Conservation (phyloP, 73 alveolate genomes). For the Tetrahymena borealis region DNA sequence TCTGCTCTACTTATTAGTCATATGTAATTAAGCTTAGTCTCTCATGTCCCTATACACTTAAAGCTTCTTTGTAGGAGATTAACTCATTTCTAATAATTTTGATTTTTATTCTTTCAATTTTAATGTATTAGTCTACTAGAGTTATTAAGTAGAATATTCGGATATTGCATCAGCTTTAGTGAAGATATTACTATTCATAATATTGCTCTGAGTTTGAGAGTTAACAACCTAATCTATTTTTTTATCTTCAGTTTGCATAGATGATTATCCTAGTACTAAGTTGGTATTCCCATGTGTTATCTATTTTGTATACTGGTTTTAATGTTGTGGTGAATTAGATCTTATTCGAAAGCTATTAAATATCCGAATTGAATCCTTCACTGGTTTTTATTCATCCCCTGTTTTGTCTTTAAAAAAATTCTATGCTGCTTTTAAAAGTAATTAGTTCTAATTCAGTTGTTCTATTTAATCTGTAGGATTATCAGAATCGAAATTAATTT, state of each 20-base stretch:
- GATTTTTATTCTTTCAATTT: not conserved
- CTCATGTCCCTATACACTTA: not conserved
- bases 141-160: not conserved
- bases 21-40: not conserved
- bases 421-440: not conserved
- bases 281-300: not conserved
- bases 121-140: not conserved
- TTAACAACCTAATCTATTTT: not conserved
- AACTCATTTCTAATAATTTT: not conserved
- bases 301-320: not conserved
- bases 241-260: not conserved
- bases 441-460: not conserved
- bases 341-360: not conserved
- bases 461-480: not conserved
- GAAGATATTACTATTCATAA: not conserved
- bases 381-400: not conserved
- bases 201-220: not conserved
- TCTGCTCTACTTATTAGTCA: not conserved
- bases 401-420: not conserved
- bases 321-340: not conserved
- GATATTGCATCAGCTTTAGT: not conserved
- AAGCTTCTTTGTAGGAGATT: not conserved
- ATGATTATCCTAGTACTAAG: not conserved
- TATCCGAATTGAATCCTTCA: not conserved
- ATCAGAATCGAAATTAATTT: not conserved